Base-by-base conservation (phyloP, 306 rosid genomes). In the Gleditsia sinensis region DNA sequence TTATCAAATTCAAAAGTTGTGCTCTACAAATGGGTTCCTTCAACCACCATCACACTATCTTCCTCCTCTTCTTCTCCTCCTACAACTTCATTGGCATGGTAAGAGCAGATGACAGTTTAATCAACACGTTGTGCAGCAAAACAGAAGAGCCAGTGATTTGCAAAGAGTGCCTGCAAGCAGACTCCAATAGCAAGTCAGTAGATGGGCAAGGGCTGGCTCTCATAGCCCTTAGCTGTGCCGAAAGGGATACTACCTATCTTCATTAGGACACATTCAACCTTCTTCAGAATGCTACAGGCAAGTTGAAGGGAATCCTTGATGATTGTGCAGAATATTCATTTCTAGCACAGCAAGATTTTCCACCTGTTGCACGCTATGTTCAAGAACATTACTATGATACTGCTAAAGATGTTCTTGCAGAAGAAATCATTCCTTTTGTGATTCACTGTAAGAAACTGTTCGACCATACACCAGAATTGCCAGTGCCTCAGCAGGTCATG, bases 101-200 rank as follows among this genome's bases (percentile, higher is more conserved):
- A 2, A 46, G 0, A 46, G 30, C 69, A 16, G 60, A 59, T 2
- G 24, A 46, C 1, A 58, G 16, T 14, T 48, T 45, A 5, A 46
- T 73, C 49, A 32, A 14, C 20, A 46, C 11, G 3, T 24, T 73
- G 11, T 43, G 77, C 45, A 34, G 49, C 46, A 73, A 45, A 59
- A 59, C 69, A 32, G 49, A 72, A 11, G 58, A 43, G 40, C 34
- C 77, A 43, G 23, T 1, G 40, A 1, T 17, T 6, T 72, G 76
- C 32, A 10, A 13, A 45, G 45, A 25, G 16, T 72, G 76, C 14
- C 21, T 57, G 21, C n/a, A 57, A 56, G 17, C 57, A 28, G 56
- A 42, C 30, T 67, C 67, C 7, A 57, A 10, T 8, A 59, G 69
- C 32, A 43, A 32, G 23, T 16, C 59, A 27, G 48, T 58, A 5